Base-by-base conservation (phyloP, 2,329 filamentous ascomycete species). In the Fusarium sp. region DNA sequence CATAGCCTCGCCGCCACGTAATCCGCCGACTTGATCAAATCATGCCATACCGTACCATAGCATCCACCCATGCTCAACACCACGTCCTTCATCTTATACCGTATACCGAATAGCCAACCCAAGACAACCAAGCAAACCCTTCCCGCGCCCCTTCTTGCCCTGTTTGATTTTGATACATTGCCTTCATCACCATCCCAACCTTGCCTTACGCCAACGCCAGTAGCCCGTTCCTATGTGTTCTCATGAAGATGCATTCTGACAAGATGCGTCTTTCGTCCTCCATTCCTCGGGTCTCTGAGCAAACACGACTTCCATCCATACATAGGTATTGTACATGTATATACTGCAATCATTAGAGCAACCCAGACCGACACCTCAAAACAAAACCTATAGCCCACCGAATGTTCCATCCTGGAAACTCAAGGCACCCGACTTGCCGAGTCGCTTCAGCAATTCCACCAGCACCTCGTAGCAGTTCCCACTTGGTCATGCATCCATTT, bases 191-290 rank as follows among this genome's bases (percentile, higher is more conserved):
- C 59, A 46, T 63, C 59, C 70, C 56, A 54, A 47, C 56, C 63
- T 66, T 71, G 57, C 56, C 63, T 63, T 71, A 50, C 72, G 72
- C 72, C 71, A 71, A 73, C 71, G 71, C 71, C 70, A 55, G 45
- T 66, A 67, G 57, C 55, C 40, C 29, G 35, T 60, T 53, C 41
- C 50, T 33, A 64, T 50, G 46, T 25, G 25, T 60, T 61, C 57
- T 60, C 54, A 57, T 61, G 51, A 58, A 47, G 18, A 63, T 72
- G 63, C 62, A 58, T 57, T 64, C 48, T 43, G 50, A 58, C 57
- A 54, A 55, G 31, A 63, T 62, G 49, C 67, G 50, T 54, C 54
- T 52, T 54, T 61, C 25, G 31, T 48, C 45, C 42, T 20, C 21
- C 42, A 15, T 43, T 41, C 40, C 41, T 52, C 36, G 47, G 47